Base-by-base conservation (phyloP, 2,329 filamentous ascomycete genomes). In the Penicillium sp. region DNA sequence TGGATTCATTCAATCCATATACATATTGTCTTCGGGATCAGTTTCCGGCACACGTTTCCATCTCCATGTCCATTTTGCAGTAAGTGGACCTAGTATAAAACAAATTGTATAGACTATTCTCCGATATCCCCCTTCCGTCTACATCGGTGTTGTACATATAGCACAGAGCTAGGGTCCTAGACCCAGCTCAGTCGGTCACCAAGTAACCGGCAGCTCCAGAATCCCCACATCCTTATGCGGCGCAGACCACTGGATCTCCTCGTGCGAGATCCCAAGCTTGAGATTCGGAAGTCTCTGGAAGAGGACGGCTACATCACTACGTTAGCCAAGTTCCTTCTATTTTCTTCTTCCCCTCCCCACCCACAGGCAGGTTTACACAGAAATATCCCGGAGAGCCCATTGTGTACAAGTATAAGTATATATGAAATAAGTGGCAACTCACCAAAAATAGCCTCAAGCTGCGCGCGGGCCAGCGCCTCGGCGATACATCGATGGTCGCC, bases 251-350 rank as follows among this genome's bases (percentile, higher is more conserved):
- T 52, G 13, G n/a, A 58, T 35, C 49, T 58, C 47, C 9, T 41
- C 48, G 3, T 21, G 48, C 13, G 31, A 7, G n/a, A 52, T 51
- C 8, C 30, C 56, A 3, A 58, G 56, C 38, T 52, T 45, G n/a
- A 58, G 35, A 9, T 58, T 52, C 35, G 56, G 56, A 26, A 58
- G 47, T 23, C 45, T 58, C 47, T 45, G 56, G 56, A 58, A 58
- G 21, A 58, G 47, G 23, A 11, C 4, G 8, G 9, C 53, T 46
- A 19, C 46, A 17, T 21, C 35, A 8, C 21, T 17, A 13, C 21
- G 46, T 46, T 41, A 45, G 9, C 45, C n/a, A 53, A 38, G 7
- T 30, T 17, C 38, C 15, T 44, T 44, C 21, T 23, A 41, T 41
- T 2, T 15, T 15, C 17, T 8, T 49, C 26, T 30, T 17, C 19